Evolutionary conservation across 805 yeast species (phyloP).

Genomic region (Candida manassasensis): DNA sequence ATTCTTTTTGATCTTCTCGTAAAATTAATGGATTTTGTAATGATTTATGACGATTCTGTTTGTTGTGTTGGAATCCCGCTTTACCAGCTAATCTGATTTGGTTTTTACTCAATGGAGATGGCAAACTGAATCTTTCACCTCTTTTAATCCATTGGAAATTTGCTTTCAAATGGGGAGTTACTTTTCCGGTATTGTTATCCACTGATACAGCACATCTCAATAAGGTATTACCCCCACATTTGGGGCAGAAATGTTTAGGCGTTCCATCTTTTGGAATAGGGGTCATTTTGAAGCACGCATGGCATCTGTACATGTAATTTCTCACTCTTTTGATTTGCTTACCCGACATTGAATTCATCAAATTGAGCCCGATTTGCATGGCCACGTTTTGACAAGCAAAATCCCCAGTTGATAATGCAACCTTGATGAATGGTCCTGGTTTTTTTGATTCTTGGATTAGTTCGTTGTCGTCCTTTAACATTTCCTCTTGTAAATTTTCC

Average conservation of each 20-base stretch:
- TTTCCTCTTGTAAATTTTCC: slow-evolving; percentile 68
- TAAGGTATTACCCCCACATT: slow-evolving; percentile 91
- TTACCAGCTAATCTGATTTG: slow-evolving; percentile 70
- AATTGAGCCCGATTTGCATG: slow-evolving; percentile 80
- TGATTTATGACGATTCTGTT: slow-evolving; percentile 49
- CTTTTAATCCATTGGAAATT: slow-evolving; percentile 92
- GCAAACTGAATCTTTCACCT: slow-evolving; percentile 76
- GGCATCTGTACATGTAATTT: slow-evolving; percentile 93
- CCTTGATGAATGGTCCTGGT: slow-evolving; percentile 44
- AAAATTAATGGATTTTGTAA: slow-evolving; percentile 51
- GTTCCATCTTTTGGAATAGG: slow-evolving; percentile 75
- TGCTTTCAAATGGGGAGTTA: slow-evolving; percentile 82
- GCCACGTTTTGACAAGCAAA: slow-evolving; percentile 96
- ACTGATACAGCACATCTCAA: slow-evolving; percentile 88
- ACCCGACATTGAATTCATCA: slow-evolving; percentile 83
- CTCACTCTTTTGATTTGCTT: slow-evolving; percentile 78
- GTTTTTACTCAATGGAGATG: slow-evolving; percentile 83
- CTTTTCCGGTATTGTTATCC: slow-evolving; percentile 69
- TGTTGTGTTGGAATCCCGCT: slow-evolving; percentile 73
- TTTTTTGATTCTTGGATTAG: slow-evolving; percentile 39
- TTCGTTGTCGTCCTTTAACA: slow-evolving; percentile 64
- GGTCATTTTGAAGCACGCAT: slow-evolving; percentile 85
- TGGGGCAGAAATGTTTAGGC: slow-evolving; percentile 85
- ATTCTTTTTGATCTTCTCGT: slow-evolving; percentile 94
- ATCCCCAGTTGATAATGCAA: slow-evolving; percentile 91